Evolutionary conservation across 164 flowering plant genomes (phyloP), one percentile per base, ranked within the genome.

Genomic region (Magnolia kwangsiensis): DNA sequence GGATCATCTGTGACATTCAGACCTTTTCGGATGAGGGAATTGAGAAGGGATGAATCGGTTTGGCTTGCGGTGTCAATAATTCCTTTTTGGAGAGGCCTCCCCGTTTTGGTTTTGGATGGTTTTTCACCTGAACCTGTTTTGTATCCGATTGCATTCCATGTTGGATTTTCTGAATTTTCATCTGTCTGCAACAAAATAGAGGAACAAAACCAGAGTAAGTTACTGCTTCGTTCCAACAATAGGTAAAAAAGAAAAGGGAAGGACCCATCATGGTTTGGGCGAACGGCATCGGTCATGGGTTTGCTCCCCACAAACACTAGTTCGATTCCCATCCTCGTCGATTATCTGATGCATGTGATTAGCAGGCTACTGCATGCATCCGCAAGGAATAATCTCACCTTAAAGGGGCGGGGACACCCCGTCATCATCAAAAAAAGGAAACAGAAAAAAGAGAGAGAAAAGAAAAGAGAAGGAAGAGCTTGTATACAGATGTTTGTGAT

Each of bases 91-190:
- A 89, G 88, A 37, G 90, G 89, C 72, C 87, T 86, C 51, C 79
- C 77, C 29, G 72, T 78, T 14, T 45, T 61, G 49, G 37, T 20
- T 67, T 81, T 71, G 14, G 71, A 7, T 8, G 29, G 65, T 11
- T 29, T 65, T 66, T 84, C 83, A 23, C 66, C 75, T 13, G 20
- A 71, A 24, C 82, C 84, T 58, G 67, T 73, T 0, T 74, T 74
- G 73, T 90, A 90, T 4, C 84, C 88, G 16, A 90, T 85, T 64
- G 88, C 91, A 68, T 83, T 80, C 89, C 89, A 89, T 27, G 85
- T 74, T 20, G 87, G 86, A 75, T 88, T 91, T 51, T 83, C 72
- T 14, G 80, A 86, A 69, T 88, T 84, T 73, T 83, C 89, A 74
- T 79, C 82, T 11, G 74, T 77, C 95, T 91, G 85, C 63, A 82